phyloP scores from a whole-genome alignment of 2,329 filamentous ascomycete species.

The Diplodia intermedia region DNA sequence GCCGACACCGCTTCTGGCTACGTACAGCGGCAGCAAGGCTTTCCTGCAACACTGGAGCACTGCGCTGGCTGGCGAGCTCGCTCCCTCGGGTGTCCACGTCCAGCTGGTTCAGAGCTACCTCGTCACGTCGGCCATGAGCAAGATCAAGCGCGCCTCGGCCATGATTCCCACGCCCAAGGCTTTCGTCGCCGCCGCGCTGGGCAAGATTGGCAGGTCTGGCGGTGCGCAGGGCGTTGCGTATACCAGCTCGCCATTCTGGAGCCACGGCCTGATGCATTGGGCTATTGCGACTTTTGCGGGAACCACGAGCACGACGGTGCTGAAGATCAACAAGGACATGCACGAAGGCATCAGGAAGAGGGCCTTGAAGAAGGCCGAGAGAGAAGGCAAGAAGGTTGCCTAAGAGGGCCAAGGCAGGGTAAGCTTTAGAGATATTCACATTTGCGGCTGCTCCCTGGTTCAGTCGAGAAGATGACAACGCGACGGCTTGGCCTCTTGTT shows the following conservation, averaged over 20 bases:
- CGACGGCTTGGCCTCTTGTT: too few species aligned
- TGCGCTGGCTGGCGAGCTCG: slow-evolving; percentile 82
- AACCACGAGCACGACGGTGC: slow-evolving; percentile 62
- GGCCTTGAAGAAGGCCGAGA: slow-evolving; percentile 80
- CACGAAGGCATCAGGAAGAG: slow-evolving; percentile 82
- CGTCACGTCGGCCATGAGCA: slow-evolving; percentile 96
- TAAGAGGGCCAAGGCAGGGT: neutral
- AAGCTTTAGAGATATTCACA: neutral
- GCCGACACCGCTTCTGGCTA: slow-evolving; percentile 89
- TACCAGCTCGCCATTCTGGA: slow-evolving; percentile 93
- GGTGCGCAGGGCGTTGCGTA: slow-evolving; percentile 79
- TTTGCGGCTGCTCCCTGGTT: neutral
- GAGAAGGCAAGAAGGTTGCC: slow-evolving; percentile 70
- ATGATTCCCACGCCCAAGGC: slow-evolving; percentile 80
- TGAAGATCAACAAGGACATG: slow-evolving; percentile 71
- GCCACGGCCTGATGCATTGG: slow-evolving; percentile 88
- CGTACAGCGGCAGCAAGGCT: slow-evolving; percentile 96
- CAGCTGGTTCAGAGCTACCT: slow-evolving; percentile 91
- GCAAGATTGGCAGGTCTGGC: slow-evolving; percentile 79
- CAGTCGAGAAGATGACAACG: too few species aligned
- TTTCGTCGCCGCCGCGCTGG: slow-evolving; percentile 80
- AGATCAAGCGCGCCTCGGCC: slow-evolving; percentile 79
- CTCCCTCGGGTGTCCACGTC: slow-evolving; percentile 82
- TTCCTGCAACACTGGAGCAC: slow-evolving; percentile 97
- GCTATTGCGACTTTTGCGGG: slow-evolving; percentile 69